Evolutionary conservation across 495 filamentous ascomycete species (phyloP).

Genomic region (Copromyces sp.): DNA sequence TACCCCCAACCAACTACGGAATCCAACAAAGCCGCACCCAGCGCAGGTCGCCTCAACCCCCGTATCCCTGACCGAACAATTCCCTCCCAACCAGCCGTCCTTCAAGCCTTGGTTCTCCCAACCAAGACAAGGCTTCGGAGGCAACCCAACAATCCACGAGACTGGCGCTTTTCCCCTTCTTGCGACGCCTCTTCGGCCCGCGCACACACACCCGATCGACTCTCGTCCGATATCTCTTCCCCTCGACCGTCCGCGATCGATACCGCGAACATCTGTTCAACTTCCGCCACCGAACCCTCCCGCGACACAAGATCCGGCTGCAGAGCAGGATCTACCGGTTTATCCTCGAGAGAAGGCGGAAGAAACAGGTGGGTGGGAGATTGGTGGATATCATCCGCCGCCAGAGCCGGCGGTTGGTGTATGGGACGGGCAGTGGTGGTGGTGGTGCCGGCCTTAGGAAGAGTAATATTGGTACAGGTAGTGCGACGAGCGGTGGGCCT

Average conservation of each 20-base stretch:
- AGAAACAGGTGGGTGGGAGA: constrained; percentile 35
- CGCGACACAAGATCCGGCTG: constrained; percentile 53
- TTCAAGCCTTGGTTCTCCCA: not conserved
- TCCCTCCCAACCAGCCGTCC: not conserved
- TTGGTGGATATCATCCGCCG: constrained; percentile 43
- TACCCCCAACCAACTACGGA: not conserved
- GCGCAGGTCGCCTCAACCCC: not conserved
- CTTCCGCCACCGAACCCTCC: constrained; percentile 65
- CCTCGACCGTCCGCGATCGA: constrained; percentile 28
- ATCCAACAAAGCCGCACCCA: not conserved
- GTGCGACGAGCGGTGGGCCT: not conserved
- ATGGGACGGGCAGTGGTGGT: not conserved
- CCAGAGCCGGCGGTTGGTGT: constrained; percentile 35
- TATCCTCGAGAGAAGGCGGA: constrained; percentile 53
- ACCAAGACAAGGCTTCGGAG: not conserved
- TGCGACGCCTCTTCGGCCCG: constrained; percentile 8
- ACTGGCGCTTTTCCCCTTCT: constrained; percentile 16
- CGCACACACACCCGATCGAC: constrained; percentile 4
- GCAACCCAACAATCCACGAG: constrained; percentile 3
- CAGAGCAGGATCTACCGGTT: constrained; percentile 69
- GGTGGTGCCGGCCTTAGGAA: not conserved
- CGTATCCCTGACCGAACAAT: not conserved
- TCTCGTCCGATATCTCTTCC: constrained; percentile 51
- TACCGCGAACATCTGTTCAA: constrained; percentile 51
- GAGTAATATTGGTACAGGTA: not conserved